Conservation (phyloP, 2,329 filamentous ascomycete species). For the Xylaria sp. region DNA sequence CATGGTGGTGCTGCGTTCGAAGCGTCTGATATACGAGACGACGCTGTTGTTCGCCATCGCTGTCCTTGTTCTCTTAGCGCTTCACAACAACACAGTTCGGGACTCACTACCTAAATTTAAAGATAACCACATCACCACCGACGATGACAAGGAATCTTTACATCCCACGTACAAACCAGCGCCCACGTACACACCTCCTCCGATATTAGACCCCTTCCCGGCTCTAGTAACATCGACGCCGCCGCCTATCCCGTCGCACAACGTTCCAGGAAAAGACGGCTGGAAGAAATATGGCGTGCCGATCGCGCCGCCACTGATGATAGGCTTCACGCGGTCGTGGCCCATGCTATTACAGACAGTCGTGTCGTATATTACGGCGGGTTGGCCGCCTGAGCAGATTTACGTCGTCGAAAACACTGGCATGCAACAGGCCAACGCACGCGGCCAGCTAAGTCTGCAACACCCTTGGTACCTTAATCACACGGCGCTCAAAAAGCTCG, state of each 20-base stretch:
- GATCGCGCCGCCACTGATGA: constrained; percentile 61
- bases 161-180: constrained; percentile 49
- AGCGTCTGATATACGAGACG: constrained; percentile 32
- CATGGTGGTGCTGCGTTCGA: constrained; percentile 37
- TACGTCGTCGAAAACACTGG: constrained; percentile 70
- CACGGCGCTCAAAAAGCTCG: constrained; percentile 58
- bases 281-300: constrained; percentile 53
- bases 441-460: constrained; percentile 58
- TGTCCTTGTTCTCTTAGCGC: constrained; percentile 33
- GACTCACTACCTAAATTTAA: constrained; percentile 28
- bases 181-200: constrained; percentile 50
- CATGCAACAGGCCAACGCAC: constrained; percentile 62
- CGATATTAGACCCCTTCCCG: constrained; percentile 56
- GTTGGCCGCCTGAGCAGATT: constrained; percentile 67
- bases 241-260: constrained; percentile 58
- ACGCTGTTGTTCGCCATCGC: constrained; percentile 34
- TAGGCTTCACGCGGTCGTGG: constrained; percentile 68
- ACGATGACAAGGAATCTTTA: constrained; percentile 19
- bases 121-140: constrained; percentile 4
- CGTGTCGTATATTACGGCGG: constrained; percentile 66
- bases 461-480: constrained; percentile 69
- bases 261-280: constrained; percentile 52
- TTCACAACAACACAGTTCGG: constrained; percentile 29
- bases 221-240: constrained; percentile 49
- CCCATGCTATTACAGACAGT: constrained; percentile 65